Evolutionary conservation across 169 alveolate species (phyloP), one percentile per base, ranked within the genome.

Genomic region (Ichthyophthirius multifiliis): DNA sequence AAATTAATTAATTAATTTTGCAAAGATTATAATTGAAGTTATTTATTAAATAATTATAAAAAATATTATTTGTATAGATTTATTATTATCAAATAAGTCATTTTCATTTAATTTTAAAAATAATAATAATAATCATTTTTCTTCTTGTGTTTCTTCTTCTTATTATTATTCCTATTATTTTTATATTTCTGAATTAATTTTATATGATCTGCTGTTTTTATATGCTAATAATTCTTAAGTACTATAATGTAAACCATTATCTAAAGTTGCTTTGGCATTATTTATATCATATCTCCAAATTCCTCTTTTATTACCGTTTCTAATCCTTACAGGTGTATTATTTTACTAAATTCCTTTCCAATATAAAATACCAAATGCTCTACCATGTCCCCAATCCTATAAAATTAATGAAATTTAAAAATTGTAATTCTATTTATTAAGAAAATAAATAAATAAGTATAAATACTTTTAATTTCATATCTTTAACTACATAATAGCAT

Each of bases 221-320:
- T 64, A 64, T 0, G 43, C 46, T 35, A 3, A 7, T 6, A 79
- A 46, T 32, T 79, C 81, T 18, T 73, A 55, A 3, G 81, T 37
- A 46, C 43, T 45, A 79, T 63, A 79, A 39, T 48, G 34, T 7
- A 79, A 41, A 16, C 86, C 86, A 81, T 81, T 81, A 44, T 74
- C 77, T 18, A 76, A 39, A 27, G 73, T 23, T 34, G 64, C 86
- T 13, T 45, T 39, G 2, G 77, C 18, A 23, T 43, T 62, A 55
- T 81, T 81, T 20, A 74, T 32, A 45, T 81, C 86, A 73, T 73
- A 81, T 71, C 65, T 81, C 86, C 86, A 81, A 10, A 62, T 47
- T n/a, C 86, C 86, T 71, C 86, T 81, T 37, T 81, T 81, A 47
- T 76, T 81, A 37, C 86, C 77, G 27, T 73, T 73, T 81, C 82